These are phyloP conservation scores for Tribonema minus DNA, from an alignment of 108 stramenopile species.

Conservation along the genomic window DNA sequence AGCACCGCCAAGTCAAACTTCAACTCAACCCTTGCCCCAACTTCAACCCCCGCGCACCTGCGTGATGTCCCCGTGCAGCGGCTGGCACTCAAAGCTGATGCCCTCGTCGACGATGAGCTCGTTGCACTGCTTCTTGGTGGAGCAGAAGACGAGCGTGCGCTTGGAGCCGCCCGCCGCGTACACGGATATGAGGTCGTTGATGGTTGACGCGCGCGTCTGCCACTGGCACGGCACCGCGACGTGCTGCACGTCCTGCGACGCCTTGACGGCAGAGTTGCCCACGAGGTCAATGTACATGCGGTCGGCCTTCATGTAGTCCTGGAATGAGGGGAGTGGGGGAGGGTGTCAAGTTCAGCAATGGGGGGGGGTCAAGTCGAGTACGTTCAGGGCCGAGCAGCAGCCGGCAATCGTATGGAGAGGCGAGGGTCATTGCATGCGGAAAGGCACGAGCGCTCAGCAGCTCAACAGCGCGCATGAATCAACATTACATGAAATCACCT, in stretches of 20 bases:
- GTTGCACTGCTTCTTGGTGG: slow-evolving; percentile 75
- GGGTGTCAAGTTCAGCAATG: too few relatives aligned
- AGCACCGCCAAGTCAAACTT: too few relatives aligned
- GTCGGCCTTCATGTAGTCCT: slow-evolving; percentile 53
- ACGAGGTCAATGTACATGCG: slow-evolving; percentile 87
- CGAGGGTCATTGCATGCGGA: too few relatives aligned
- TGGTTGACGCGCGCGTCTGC: slow-evolving; percentile 70
- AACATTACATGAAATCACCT: too few relatives aligned
- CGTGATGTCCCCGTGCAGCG: slow-evolving; percentile 98
- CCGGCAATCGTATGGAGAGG: too few relatives aligned
- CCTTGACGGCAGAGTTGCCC: slow-evolving; percentile 60
- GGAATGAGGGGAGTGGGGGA: too few relatives aligned
- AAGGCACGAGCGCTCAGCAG: too few relatives aligned
- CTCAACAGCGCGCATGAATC: too few relatives aligned
- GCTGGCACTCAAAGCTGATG: slow-evolving; percentile 54
- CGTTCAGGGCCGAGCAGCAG: too few relatives aligned
- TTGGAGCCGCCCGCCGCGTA: slow-evolving; percentile 73
- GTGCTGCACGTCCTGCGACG: slow-evolving; percentile 89
- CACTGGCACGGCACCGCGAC: slow-evolving; percentile 84
- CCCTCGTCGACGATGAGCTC: slow-evolving; percentile 34
- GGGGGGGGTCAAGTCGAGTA: too few relatives aligned
- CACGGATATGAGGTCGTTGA: slow-evolving; percentile 76
- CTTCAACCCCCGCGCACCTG: slow-evolving; percentile 96
- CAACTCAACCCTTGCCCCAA: too few relatives aligned
- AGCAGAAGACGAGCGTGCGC: slow-evolving; percentile 95